These are phyloP conservation scores for Breynia disticha DNA, from an alignment of 441 rosid species.

Conservation along the genomic window DNA sequence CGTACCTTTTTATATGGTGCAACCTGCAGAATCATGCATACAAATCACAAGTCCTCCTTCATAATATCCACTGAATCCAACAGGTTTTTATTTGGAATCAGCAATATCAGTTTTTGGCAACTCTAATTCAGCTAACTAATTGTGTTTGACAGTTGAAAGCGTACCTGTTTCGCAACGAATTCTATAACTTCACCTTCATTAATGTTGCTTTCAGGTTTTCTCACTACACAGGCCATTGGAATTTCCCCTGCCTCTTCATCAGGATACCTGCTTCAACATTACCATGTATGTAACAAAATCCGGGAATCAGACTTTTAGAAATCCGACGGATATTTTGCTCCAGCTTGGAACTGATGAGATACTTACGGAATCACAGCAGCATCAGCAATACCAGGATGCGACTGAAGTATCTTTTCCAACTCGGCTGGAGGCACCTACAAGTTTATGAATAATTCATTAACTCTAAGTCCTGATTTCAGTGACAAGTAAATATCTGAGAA, in stretches of 20 bases:
- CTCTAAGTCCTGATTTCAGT: neutral
- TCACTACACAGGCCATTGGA: slow-evolving; percentile 86
- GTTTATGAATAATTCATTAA: neutral
- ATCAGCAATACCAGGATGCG: slow-evolving; percentile 67
- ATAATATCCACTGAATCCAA: neutral
- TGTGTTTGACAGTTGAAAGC: too few species aligned
- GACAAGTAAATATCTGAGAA: neutral
- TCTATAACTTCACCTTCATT: slow-evolving; percentile 58
- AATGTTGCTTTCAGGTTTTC: slow-evolving; percentile 56
- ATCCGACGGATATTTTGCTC: too few species aligned
- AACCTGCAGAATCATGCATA: slow-evolving; percentile 37
- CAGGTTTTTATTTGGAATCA: too few species aligned
- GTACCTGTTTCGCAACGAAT: slow-evolving; percentile 61
- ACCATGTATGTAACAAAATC: neutral
- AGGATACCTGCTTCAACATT: slow-evolving; percentile 47
- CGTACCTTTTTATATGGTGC: slow-evolving; percentile 85
- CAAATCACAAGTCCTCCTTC: neutral
- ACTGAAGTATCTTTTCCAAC: slow-evolving; percentile 66
- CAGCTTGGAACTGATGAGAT: neutral
- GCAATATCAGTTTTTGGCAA: too few species aligned
- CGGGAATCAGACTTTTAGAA: neutral
- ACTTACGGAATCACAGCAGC: slow-evolving; percentile 89
- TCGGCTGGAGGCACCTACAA: slow-evolving; percentile 88
- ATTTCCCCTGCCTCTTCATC: slow-evolving; percentile 90
- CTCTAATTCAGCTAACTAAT: too few species aligned